Percentiles rank a stretch among this genome's conserved stretches.
These are phyloP conservation scores for Colletotrichum sp. DNA, from an alignment of 2,329 filamentous ascomycete genomes.

Conservation along the genomic window DNA sequence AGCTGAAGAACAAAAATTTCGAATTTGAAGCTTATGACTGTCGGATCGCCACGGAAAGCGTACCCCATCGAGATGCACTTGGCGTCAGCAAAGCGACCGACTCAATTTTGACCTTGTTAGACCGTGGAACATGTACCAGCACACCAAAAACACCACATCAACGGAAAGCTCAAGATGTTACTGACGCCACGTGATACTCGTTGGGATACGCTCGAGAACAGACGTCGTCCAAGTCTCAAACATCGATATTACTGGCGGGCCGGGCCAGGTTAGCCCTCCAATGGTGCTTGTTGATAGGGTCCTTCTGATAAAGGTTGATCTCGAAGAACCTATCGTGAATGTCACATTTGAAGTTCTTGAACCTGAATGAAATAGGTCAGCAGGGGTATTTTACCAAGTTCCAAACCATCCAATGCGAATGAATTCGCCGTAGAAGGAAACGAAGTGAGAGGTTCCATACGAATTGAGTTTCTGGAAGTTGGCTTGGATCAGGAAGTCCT, in stretches of 20 bases:
- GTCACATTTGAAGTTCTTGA: conserved; percentile 50
- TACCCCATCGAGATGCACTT: not conserved
- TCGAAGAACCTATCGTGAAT: conserved; percentile 52
- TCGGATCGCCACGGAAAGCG: not conserved
- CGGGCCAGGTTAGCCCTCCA: conserved; percentile 47
- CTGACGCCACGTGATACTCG: not conserved
- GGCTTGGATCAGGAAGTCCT: conserved; percentile 40
- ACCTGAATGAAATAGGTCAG: conserved; percentile 29
- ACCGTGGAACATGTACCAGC: not conserved
- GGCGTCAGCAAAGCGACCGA: not conserved
- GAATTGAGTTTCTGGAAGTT: conserved; percentile 50
- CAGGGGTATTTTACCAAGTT: not conserved
- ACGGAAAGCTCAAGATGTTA: not conserved
- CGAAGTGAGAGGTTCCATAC: conserved; percentile 29
- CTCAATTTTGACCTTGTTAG: not conserved
- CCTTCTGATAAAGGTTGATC: conserved; percentile 51
- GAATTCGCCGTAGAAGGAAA: not conserved
- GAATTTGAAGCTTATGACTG: not conserved
- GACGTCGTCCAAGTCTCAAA: conserved; percentile 20
- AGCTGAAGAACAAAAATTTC: not conserved
- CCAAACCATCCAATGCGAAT: not conserved
- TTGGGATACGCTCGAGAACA: not conserved
- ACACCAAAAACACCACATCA: not conserved
- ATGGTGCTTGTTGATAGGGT: conserved; percentile 47
- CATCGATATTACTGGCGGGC: conserved; percentile 42